Conservation (phyloP, 768 basidiomycete species). For the Boletus coccyginus region DNA sequence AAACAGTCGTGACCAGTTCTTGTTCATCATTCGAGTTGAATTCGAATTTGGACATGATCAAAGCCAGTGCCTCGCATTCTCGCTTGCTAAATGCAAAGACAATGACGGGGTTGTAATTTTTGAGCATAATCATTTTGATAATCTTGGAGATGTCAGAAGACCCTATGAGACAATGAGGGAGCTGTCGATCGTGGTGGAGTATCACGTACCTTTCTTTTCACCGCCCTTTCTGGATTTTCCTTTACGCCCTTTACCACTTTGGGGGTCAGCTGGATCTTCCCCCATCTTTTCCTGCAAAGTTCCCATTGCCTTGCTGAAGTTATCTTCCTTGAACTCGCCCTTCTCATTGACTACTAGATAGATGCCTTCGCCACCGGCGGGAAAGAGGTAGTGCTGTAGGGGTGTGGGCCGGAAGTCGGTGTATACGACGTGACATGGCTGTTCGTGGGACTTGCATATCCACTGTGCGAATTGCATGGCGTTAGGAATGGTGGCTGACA, state of each 20-base stretch:
- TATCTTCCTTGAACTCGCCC: constrained; percentile 94
- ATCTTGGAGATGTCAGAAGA: constrained; percentile 95
- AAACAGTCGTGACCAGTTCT: constrained; percentile 80
- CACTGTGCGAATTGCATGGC: constrained; percentile 99
- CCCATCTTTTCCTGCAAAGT: constrained; percentile 80
- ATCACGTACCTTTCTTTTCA: constrained; percentile 71
- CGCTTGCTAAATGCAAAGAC: constrained; percentile 98
- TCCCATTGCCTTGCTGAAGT: constrained; percentile 97
- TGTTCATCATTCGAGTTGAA: constrained; percentile 94
- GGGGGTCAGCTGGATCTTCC: constrained; percentile 89
- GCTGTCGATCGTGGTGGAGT: background rate
- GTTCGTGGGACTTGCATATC: constrained; percentile 96
- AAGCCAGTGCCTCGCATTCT: constrained; percentile 92
- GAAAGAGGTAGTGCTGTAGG: constrained; percentile 97
- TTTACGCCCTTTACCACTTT: constrained; percentile 80
- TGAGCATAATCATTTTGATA: constrained; percentile 96
- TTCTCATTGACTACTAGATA: constrained; percentile 99
- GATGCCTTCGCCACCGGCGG: constrained; percentile 94
- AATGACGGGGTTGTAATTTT: constrained; percentile 97
- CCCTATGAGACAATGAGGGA: constrained; percentile 43
- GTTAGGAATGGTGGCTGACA: constrained; percentile 98
- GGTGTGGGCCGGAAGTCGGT: constrained; percentile 99
- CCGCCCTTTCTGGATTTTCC: constrained; percentile 95
- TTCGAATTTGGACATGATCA: constrained; percentile 92
- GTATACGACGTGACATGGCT: constrained; percentile 98